Percentiles rank a stretch among this genome's conserved stretches.
phyloP scores from a whole-genome alignment of 495 filamentous ascomycete genomes.

The Tuber magnatum region DNA sequence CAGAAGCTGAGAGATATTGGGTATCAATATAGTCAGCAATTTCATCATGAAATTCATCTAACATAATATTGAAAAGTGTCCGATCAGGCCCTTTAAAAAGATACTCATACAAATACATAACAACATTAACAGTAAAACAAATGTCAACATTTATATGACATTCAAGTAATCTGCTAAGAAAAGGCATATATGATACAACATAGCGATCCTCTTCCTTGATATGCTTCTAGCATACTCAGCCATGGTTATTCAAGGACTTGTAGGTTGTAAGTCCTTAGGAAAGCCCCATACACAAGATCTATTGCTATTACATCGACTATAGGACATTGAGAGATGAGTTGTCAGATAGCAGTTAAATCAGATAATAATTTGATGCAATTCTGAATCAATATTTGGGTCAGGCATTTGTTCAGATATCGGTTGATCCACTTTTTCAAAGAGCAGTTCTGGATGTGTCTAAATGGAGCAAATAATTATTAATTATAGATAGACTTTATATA shows the following conservation, averaged over 20 bases:
- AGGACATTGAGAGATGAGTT: background rate
- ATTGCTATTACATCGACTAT: slow-evolving; percentile 15
- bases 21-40: slow-evolving; percentile 24
- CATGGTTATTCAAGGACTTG: slow-evolving; percentile 15
- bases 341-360: slow-evolving; percentile 8
- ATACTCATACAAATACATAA: slow-evolving; percentile 32
- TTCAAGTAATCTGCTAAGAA: slow-evolving; percentile 12
- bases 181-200: slow-evolving; percentile 21
- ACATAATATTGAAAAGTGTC: slow-evolving; percentile 9
- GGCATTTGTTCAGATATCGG: slow-evolving; percentile 5
- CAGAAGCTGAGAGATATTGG: slow-evolving; percentile 15
- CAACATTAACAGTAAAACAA: slow-evolving; percentile 23
- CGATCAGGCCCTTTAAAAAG: slow-evolving; percentile 24
- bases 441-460: slow-evolving; percentile 4
- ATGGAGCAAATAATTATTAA: no score
- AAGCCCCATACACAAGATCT: slow-evolving; percentile 15
- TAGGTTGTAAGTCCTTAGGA: background rate
- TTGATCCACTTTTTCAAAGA: slow-evolving; percentile 4
- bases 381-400: background rate
- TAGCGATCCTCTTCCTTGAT: slow-evolving; percentile 13
- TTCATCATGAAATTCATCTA: slow-evolving; percentile 4
- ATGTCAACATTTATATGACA: slow-evolving; percentile 33
- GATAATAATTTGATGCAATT: background rate
- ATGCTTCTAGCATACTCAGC: slow-evolving; percentile 5
- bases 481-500: no score